phyloP scores from a whole-genome alignment of 495 filamentous ascomycete species.

The Penicillium canescens region DNA sequence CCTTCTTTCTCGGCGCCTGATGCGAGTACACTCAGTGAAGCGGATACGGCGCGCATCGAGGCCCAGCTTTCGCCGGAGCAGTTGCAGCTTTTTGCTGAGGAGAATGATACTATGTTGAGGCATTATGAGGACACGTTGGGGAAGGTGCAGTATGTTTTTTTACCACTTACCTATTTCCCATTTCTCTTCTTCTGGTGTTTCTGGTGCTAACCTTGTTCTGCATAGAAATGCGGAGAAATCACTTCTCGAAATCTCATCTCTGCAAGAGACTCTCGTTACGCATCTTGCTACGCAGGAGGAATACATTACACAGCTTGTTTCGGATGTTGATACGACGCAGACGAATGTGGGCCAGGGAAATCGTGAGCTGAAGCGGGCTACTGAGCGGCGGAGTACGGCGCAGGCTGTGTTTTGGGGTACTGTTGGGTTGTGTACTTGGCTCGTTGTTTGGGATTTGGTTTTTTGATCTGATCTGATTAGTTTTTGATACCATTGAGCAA shows the following conservation, averaged over 20 bases:
- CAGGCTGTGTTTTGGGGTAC: slow-evolving; percentile 88
- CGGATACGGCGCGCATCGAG: slow-evolving; percentile 51
- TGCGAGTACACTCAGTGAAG: slow-evolving; percentile 34
- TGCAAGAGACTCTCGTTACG: slow-evolving; percentile 83
- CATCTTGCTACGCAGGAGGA: slow-evolving; percentile 84
- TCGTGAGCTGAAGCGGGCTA: slow-evolving; percentile 84
- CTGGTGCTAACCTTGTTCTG: not conserved
- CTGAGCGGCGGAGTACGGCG: slow-evolving; percentile 77
- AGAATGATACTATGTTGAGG: slow-evolving; percentile 89
- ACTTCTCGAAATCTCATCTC: slow-evolving; percentile 85
- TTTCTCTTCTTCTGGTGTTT: not conserved
- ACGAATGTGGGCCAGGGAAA: slow-evolving; percentile 90
- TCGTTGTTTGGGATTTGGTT: slow-evolving; percentile 92
- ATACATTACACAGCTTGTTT: slow-evolving; percentile 84
- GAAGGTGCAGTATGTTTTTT: slow-evolving; percentile 76
- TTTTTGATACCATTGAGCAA: not conserved
- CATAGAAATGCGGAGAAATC: slow-evolving; percentile 84
- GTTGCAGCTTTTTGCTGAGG: slow-evolving; percentile 86
- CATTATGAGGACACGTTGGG: slow-evolving; percentile 89
- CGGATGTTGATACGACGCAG: slow-evolving; percentile 74
- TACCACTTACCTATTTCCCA: not conserved
- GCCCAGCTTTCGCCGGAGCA: slow-evolving; percentile 76
- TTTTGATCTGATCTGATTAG: slow-evolving; percentile 52
- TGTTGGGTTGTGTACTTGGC: slow-evolving; percentile 72
- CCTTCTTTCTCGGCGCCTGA: slow-evolving; percentile 10